Percentiles rank a stretch among this genome's conserved stretches.
These are phyloP conservation scores for Lachnellula hyalina DNA, from an alignment of 2,329 filamentous ascomycete species.

Conservation along the genomic window DNA sequence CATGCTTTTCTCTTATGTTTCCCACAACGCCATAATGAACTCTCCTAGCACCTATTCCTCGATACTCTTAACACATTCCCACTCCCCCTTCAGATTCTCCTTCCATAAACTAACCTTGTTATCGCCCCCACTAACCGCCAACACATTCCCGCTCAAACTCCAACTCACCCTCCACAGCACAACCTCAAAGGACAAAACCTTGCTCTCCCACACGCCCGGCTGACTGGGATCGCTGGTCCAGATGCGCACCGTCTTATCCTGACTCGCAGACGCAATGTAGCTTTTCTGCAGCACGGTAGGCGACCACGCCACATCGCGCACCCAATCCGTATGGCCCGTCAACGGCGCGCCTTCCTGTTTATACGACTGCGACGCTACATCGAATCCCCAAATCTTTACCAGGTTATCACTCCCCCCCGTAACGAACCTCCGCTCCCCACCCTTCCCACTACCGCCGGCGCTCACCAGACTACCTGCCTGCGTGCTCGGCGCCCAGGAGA, in stretches of 20 bases:
- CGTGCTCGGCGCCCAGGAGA: constrained; percentile 88
- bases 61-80: constrained; percentile 96
- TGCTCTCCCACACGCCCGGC: constrained; percentile 73
- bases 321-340: constrained; percentile 88
- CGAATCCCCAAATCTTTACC: constrained; percentile 89
- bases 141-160: constrained; percentile 93
- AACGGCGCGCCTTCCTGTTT: constrained; percentile 60
- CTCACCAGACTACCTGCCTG: constrained; percentile 80
- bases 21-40: constrained; percentile 4
- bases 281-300: constrained; percentile 92
- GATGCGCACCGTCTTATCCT: constrained; percentile 96
- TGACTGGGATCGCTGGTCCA: constrained; percentile 75
- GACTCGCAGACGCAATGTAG: constrained; percentile 91
- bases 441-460: constrained; percentile 52
- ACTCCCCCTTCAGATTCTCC: constrained; percentile 92
- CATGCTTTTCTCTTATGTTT: constrained; percentile 15
- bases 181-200: constrained; percentile 80
- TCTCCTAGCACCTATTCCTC: constrained; percentile 58
- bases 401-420: constrained; percentile 92
- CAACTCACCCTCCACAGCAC: constrained; percentile 96
- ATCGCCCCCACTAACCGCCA: constrained; percentile 88
- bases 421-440: constrained; percentile 75
- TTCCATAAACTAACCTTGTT: constrained; percentile 99
- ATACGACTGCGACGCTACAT: constrained; percentile 55
- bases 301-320: constrained; percentile 94